These are phyloP conservation scores for Dicorynia guianensis DNA, from an alignment of 306 rosid species.

Conservation along the genomic window DNA sequence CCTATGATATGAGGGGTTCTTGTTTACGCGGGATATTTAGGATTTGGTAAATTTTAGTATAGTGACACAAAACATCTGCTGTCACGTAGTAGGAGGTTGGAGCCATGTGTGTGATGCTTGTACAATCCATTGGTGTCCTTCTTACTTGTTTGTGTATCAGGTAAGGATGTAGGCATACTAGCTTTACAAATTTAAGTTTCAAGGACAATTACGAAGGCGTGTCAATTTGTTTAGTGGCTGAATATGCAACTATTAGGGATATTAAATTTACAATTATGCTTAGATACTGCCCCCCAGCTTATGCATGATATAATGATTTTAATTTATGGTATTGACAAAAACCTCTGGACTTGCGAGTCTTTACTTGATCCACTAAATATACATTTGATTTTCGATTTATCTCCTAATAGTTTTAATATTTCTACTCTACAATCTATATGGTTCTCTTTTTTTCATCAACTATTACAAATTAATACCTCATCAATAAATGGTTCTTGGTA, in stretches of 20 bases:
- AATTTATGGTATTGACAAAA: background rate
- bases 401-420: background rate
- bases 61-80: background rate
- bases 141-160: background rate
- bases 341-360: background rate
- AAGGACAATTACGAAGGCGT: background rate
- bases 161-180: background rate
- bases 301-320: background rate
- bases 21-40: background rate
- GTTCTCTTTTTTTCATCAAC: background rate
- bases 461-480: background rate
- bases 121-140: background rate
- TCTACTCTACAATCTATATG: background rate
- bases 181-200: background rate
- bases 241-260: conserved; percentile 2
- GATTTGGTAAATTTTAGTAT: conserved; percentile 2
- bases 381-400: background rate
- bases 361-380: background rate
- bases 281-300: background rate
- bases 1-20: background rate
- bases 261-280: background rate
- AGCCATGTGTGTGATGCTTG: conserved; percentile 5
- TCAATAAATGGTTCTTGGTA: background rate
- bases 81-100: background rate
- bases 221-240: conserved; percentile 9